Base-by-base conservation (phyloP, 148 eudicot genomes). In the Diospyros kaki region DNA sequence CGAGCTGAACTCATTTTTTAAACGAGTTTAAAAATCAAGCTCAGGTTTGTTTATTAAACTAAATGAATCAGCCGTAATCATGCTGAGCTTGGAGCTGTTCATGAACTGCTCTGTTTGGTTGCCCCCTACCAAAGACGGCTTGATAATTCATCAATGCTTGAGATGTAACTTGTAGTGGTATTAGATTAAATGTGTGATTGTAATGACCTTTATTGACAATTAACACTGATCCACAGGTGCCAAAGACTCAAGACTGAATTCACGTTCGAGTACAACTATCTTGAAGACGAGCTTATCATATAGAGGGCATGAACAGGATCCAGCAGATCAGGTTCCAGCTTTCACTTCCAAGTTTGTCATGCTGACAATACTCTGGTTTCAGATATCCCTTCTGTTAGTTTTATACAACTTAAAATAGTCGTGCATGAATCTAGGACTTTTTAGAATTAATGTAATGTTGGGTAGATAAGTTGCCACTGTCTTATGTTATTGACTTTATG, bases 231-330 rank as follows among this genome's bases (percentile, higher is more conserved):
- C 68, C 17, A 68, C 85, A 90, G 92, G 95, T 91, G 96, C 85
- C 96, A 91, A 73, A 86, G 96, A 82, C 84, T 91, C 77, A 91
- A 91, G 85, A 85, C 89, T 1, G 89, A 87, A 69, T 91, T 91
- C 86, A 80, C 81, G 44, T 91, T 91, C 4, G 96, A 89, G 89
- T 91, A 91, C 75, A 89, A 86, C 77, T 93, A 73, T 84, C 94
- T 95, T 46, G 99, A 95, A 86, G 99, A 93, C 65, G 99, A 95
- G 67, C 89, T 95, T 39, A 77, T 87, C 43, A 89, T 92, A 61
- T 95, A 88, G 92, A 88, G 86, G 81, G 17, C 50, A 38, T 78
- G 77, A 76, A 64, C 65, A 77, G 70, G 68, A 43, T 42, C 73
- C 55, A 18, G 59, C 62, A 39, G 41, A 65, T 46, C 59, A 54